Evolutionary conservation across 73 alveolate species (phyloP), one percentile per base, ranked within the genome.

Genomic region (Strombidium stylifer): DNA sequence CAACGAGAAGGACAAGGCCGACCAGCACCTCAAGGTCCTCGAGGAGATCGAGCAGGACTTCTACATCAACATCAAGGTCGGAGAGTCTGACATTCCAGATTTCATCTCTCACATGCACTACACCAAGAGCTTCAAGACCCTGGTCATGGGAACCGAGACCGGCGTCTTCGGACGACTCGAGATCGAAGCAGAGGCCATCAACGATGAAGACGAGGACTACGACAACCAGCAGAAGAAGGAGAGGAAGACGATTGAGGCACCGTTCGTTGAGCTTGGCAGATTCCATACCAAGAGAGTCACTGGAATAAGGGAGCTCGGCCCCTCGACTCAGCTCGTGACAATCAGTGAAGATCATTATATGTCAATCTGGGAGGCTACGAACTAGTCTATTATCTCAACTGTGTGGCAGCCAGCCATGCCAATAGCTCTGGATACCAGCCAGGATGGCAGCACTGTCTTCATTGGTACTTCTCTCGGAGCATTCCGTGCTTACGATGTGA

Each of bases 261-360:
- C 87, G 2, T 39, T 75, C 28, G 69, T 57, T 5, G 87, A 79
- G 37, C 69, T 81, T 0, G 92, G 92, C 1, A 32, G 62, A 69
- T 90, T 73, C 79, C 97, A 90, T 58, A 80, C 92, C 41, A 71
- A 79, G 31, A 70, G 44, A 27, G 84, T 92, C 28, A 76, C 62
- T 34, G 97, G 92, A 8, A 80, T 91, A 25, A 69, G 74, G 51
- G 97, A 87, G 58, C 85, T 92, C 21, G 98, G 98, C 39, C 90
- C 89, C 40, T 79, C 98, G 0, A 92, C 98, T 8, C 93, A 92
- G 58, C 62, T 90, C 6, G 81, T 82, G 18, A 81, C 96, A 0
- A 72, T 89, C 31, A 61, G 90, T 30, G 89, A 75, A 32, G 98
- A 92, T 68, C 32, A 58, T 21, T 32, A 75, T 8, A 67, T 89